Evolutionary conservation across 192 early-diverging fungal species (phyloP).

Genomic region (Lunasporangiospora selenospora): DNA sequence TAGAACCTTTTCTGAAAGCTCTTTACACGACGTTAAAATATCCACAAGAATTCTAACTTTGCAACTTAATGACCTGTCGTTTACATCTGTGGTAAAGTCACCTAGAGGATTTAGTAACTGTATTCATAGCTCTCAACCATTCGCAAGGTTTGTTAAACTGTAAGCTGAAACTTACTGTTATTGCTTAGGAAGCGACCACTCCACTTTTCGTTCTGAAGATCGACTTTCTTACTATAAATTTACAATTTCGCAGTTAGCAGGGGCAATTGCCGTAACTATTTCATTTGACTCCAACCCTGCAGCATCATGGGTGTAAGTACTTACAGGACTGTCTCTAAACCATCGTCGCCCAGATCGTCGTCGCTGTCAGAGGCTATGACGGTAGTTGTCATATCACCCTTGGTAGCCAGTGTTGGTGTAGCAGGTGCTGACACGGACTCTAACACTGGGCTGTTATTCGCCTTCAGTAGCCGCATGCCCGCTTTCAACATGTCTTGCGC

Average conservation of each 20-base stretch:
- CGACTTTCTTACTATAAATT: slow-evolving; percentile 17
- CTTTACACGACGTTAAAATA: slow-evolving; percentile 57
- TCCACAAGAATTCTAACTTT: slow-evolving; percentile 65
- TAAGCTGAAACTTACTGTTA: slow-evolving; percentile 11
- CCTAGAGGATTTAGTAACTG: not conserved
- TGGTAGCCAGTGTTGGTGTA: not conserved
- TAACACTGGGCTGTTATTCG: too few species aligned
- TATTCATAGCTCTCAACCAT: not conserved
- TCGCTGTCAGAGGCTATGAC: slow-evolving; percentile 16
- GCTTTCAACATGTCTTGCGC: too few species aligned
- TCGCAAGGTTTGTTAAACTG: not conserved
- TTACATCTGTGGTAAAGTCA: slow-evolving; percentile 23
- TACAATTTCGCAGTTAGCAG: too few species aligned
- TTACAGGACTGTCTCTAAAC: slow-evolving; percentile 6
- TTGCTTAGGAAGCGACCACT: slow-evolving; percentile 2
- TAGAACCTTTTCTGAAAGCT: slow-evolving; percentile 69
- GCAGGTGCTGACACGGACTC: too few species aligned
- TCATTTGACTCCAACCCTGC: slow-evolving; percentile 11
- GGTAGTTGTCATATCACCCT: not conserved
- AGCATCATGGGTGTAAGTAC: not conserved
- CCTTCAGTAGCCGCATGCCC: too few species aligned
- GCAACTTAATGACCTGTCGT: slow-evolving; percentile 34
- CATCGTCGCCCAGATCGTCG: slow-evolving; percentile 9
- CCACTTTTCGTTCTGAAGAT: slow-evolving; percentile 3
- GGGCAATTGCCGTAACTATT: too few species aligned